phyloP scores from a whole-genome alignment of 2,329 filamentous ascomycete genomes.

The Lasiodiplodia sp. region DNA sequence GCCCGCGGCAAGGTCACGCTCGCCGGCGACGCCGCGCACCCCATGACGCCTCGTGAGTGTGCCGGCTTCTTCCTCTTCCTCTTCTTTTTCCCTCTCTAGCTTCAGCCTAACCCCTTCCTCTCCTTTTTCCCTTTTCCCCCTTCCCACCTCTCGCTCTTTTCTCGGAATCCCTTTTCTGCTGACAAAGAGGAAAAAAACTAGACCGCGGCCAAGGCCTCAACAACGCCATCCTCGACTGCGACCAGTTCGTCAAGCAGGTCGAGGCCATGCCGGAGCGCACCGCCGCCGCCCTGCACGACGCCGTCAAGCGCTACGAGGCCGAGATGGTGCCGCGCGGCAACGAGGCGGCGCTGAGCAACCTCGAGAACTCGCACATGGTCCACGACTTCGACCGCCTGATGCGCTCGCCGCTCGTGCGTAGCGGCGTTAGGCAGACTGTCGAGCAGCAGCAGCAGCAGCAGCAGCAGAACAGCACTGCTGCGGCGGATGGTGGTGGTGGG shows the following conservation, averaged over 20 bases:
- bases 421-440: slow-evolving; percentile 37
- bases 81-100: too few species aligned
- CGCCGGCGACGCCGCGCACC: slow-evolving; percentile 51
- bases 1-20: slow-evolving; percentile 44
- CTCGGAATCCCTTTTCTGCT: too few species aligned
- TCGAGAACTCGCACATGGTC: slow-evolving; percentile 44
- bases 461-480: too few species aligned
- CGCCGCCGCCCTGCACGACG: slow-evolving; percentile 31
- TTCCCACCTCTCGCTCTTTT: too few species aligned
- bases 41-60: slow-evolving; percentile 47
- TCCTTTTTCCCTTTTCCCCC: too few species aligned
- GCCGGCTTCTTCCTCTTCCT: not conserved
- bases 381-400: slow-evolving; percentile 49
- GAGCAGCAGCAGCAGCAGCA: not conserved
- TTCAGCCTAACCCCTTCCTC: too few species aligned
- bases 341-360: slow-evolving; percentile 43
- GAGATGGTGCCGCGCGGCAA: slow-evolving; percentile 53
- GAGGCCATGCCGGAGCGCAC: slow-evolving; percentile 12
- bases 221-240: slow-evolving; percentile 55
- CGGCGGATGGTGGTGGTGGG: not conserved
- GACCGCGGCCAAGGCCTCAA: slow-evolving; percentile 60
- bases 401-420: slow-evolving; percentile 43
- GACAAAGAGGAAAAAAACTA: not conserved
- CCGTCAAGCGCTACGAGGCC: slow-evolving; percentile 39
- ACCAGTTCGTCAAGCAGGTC: slow-evolving; percentile 45